Evolutionary conservation across 164 flowering plant species (phyloP).

Genomic region (Berberis vulgaris): DNA sequence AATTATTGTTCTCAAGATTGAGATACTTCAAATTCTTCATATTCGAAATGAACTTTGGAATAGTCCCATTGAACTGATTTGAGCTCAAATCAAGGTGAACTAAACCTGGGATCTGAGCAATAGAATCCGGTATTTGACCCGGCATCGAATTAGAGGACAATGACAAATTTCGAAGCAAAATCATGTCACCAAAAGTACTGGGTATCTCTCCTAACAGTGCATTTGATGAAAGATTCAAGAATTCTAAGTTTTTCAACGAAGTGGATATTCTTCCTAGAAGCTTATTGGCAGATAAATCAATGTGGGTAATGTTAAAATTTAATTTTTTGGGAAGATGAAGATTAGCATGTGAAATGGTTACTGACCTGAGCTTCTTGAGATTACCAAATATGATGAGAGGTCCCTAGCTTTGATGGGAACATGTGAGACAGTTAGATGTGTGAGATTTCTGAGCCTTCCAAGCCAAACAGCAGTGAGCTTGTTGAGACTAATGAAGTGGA

Average conservation of each 20-base stretch:
- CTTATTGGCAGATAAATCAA: slow-evolving; percentile 65
- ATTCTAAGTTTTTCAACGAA: slow-evolving; percentile 42
- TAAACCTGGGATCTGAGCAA: slow-evolving; percentile 43
- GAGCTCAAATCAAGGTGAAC: slow-evolving; percentile 77
- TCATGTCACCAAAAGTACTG: slow-evolving; percentile 50
- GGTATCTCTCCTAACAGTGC: slow-evolving; percentile 59
- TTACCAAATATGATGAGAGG: slow-evolving; percentile 46
- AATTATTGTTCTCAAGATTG: slow-evolving; percentile 68
- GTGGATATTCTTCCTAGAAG: slow-evolving; percentile 57
- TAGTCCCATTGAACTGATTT: slow-evolving; percentile 77
- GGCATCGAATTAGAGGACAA: slow-evolving; percentile 61
- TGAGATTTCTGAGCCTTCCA: slow-evolving; percentile 44
- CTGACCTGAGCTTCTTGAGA: slow-evolving; percentile 43
- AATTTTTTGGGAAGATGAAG: slow-evolving; percentile 53
- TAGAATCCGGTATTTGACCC: slow-evolving; percentile 61
- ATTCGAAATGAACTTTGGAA: slow-evolving; percentile 52
- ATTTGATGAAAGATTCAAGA: slow-evolving; percentile 60
- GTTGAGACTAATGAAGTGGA: slow-evolving; percentile 49
- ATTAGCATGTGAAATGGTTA: slow-evolving; percentile 54
- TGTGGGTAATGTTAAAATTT: slow-evolving; percentile 43
- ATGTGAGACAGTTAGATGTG: slow-evolving; percentile 52
- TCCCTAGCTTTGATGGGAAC: slow-evolving; percentile 50
- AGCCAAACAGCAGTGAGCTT: slow-evolving; percentile 74
- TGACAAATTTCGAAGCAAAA: slow-evolving; percentile 49
- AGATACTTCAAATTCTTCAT: slow-evolving; percentile 62